Conservation (phyloP, 2,329 filamentous ascomycete genomes). For the Davidsoniella eucalypti region DNA sequence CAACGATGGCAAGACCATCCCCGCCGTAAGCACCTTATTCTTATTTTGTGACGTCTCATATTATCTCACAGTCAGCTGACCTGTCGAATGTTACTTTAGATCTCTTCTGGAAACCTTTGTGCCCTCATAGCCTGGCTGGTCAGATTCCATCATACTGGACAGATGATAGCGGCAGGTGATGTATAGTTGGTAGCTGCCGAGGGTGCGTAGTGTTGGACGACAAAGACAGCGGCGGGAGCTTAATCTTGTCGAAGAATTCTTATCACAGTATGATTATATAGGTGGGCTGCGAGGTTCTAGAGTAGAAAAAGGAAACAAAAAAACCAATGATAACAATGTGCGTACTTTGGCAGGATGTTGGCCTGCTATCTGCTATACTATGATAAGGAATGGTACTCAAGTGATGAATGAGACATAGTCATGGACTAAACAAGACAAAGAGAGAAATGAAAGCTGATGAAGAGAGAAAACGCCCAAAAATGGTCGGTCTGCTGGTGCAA, state of each 20-base stretch:
- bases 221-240: background rate
- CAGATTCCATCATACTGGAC: constrained; percentile 11
- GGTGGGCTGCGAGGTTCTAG: background rate
- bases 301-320: background rate
- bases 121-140: constrained; percentile 26
- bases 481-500: background rate
- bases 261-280: no score
- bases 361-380: background rate
- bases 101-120: constrained; percentile 31
- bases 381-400: background rate
- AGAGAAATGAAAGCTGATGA: background rate
- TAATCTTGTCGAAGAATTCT: background rate
- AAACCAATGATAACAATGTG: background rate
- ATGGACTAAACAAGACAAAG: background rate
- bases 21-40: constrained; percentile 33
- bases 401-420: background rate
- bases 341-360: background rate
- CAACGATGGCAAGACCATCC: constrained; percentile 58
- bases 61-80: background rate
- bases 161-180: background rate
- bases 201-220: background rate
- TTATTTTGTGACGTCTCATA: no score
- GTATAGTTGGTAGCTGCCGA: background rate
- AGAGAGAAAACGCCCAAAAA: background rate
- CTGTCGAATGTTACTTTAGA: constrained; percentile 23